These are phyloP conservation scores for Rhizopus arrhizus DNA, from an alignment of 371 early-diverging fungal genomes.

Conservation along the genomic window DNA sequence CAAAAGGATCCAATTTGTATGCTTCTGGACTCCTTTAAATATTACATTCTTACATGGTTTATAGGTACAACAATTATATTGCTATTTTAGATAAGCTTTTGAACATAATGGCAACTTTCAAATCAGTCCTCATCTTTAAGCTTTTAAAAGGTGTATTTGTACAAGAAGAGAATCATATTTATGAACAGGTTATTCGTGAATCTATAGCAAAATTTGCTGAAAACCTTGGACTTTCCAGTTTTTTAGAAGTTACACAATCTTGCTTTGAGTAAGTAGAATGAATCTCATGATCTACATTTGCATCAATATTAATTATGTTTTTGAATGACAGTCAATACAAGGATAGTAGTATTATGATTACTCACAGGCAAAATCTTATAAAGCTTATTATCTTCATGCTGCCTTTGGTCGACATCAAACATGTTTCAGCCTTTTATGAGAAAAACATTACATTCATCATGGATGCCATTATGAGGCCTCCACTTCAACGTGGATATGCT, in stretches of 20 bases:
- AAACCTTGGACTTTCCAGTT: slow-evolving; percentile 40
- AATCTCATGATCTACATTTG: no score
- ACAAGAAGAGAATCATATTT: slow-evolving; percentile 56
- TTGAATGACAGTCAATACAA: slow-evolving; percentile 42
- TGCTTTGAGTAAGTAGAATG: slow-evolving; percentile 51
- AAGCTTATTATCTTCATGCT: slow-evolving; percentile 53
- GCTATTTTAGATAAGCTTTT: slow-evolving; percentile 57
- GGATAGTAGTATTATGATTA: slow-evolving; percentile 34
- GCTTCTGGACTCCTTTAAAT: neutral
- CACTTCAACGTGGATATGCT: slow-evolving; percentile 29
- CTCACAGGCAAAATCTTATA: slow-evolving; percentile 49
- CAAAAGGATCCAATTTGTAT: slow-evolving; percentile 33
- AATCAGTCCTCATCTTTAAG: slow-evolving; percentile 52
- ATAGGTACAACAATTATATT: slow-evolving; percentile 59
- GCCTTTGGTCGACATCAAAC: slow-evolving; percentile 34
- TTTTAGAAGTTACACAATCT: slow-evolving; percentile 36
- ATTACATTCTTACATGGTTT: neutral
- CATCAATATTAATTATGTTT: neutral
- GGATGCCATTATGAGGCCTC: slow-evolving; percentile 33
- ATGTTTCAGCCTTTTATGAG: slow-evolving; percentile 53
- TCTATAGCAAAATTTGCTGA: slow-evolving; percentile 43
- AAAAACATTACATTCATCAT: slow-evolving; percentile 55
- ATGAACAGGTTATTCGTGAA: slow-evolving; percentile 44
- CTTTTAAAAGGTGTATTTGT: slow-evolving; percentile 56
- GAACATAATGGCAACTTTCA: slow-evolving; percentile 43